A percentile compares a stretch with the other conserved stretches of the same genome.
These are phyloP conservation scores for bread wheat (Triticum aestivum) DNA, from an alignment of 176 grass and related monocot species.

Conservation along the genomic window DNA sequence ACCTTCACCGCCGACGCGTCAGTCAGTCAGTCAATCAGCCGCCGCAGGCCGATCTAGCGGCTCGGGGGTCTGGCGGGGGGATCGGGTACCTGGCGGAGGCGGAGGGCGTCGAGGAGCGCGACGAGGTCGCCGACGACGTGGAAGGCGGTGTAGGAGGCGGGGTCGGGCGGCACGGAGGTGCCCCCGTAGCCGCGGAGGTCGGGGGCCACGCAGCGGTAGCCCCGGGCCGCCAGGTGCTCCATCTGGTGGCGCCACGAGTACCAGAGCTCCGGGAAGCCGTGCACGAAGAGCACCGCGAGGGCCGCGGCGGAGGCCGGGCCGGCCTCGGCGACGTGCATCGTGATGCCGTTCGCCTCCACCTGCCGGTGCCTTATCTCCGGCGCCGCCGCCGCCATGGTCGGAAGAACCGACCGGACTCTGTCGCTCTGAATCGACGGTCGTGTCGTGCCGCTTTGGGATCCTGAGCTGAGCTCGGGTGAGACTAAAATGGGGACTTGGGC, in stretches of 20 bases:
- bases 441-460: no score
- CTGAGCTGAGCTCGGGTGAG: no score
- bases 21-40: not conserved
- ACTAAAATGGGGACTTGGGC: no score
- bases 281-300: constrained; percentile 59
- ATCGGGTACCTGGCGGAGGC: constrained; percentile 38
- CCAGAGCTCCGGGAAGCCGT: constrained; percentile 90
- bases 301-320: constrained; percentile 31
- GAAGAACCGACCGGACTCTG: not conserved
- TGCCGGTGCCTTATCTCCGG: constrained; percentile 44
- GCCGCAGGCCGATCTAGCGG: not conserved
- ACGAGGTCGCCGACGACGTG: constrained; percentile 81
- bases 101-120: constrained; percentile 73
- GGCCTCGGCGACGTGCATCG: constrained; percentile 71
- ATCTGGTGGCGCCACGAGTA: constrained; percentile 89
- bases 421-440: no score
- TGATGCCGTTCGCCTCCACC: constrained; percentile 64
- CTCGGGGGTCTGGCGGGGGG: not conserved
- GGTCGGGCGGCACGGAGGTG: constrained; percentile 50
- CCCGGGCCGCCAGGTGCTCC: constrained; percentile 45
- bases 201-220: constrained; percentile 68
- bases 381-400: not conserved
- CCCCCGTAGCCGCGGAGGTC: constrained; percentile 80
- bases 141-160: constrained; percentile 68
- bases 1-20: constrained; percentile 32